A percentile compares a stretch with the other conserved stretches of the same genome.
phyloP scores from a whole-genome alignment of 129 eudicot species.

The Heracleum sosnowskyi region DNA sequence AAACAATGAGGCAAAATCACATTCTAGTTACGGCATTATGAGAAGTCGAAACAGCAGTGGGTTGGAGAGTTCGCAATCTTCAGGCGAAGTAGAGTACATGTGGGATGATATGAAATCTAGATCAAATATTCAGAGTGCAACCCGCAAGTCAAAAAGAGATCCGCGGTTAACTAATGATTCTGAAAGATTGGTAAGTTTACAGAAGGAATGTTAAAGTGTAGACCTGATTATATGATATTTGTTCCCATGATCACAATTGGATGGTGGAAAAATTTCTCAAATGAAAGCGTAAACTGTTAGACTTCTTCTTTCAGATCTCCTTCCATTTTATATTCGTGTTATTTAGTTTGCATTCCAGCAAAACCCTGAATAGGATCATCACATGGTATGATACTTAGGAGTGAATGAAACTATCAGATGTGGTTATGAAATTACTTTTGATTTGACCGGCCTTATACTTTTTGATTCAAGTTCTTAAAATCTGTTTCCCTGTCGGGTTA shows the following conservation, averaged over 20 bases:
- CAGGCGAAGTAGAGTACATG: constrained; percentile 73
- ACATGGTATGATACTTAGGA: neutral
- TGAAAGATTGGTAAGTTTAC: constrained; percentile 51
- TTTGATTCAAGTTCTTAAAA: too few species aligned
- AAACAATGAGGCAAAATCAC: constrained; percentile 29
- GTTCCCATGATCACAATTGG: neutral
- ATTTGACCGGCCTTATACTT: neutral
- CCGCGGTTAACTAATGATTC: constrained; percentile 33
- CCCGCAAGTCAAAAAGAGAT: constrained; percentile 35
- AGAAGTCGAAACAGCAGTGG: constrained; percentile 29
- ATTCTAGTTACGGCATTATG: constrained; percentile 16
- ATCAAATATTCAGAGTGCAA: constrained; percentile 22
- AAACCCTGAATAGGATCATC: neutral
- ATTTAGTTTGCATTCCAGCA: neutral
- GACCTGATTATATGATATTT: neutral
- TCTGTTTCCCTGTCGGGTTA: neutral
- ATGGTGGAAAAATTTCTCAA: neutral
- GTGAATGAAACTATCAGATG: neutral
- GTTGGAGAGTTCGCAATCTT: constrained; percentile 62
- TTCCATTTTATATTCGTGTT: neutral
- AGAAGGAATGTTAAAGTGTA: constrained; percentile 1
- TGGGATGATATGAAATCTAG: constrained; percentile 61
- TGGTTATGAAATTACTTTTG: neutral
- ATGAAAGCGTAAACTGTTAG: neutral
- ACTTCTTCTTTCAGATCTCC: neutral